Evolutionary conservation across 2,329 filamentous ascomycete species (phyloP), one percentile per base, ranked within the genome.

Genomic region (Emericellopsis atlantica): DNA sequence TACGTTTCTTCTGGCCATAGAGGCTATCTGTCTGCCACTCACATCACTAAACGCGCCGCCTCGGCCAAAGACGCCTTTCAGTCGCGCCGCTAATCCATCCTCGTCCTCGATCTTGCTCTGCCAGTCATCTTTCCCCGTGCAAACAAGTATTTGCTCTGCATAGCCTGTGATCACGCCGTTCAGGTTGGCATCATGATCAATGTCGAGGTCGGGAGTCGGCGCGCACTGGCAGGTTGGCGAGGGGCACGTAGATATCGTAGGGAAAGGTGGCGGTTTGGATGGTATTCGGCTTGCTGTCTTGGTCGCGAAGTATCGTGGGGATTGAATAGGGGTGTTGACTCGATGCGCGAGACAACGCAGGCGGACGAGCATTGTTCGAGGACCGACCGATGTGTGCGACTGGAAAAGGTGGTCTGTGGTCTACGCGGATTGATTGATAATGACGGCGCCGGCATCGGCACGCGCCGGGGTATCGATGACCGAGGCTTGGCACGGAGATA

Each of bases 51-150:
- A 84, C 40, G 64, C 62, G 4, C 82, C 82, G 4, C 78, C 76
- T 7, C 79, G 67, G 3, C 80, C 81, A 46, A 86, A 62, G 31
- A 85, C 55, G 49, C 74, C 70, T 56, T 85, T 90, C 44, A 95
- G 58, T 42, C 84, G 79, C 32, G 81, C 77, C 6, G 81, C 78
- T 15, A 89, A 58, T 52, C 61, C 72, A 50, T 81, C 76, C 44
- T 93, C 87, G 21, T 94, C 80, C 56, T 94, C 88, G 46, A 95
- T 93, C 43, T 76, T 75, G 53, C 83, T 89, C 23, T 71, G 67
- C 89, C 89, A 95, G 61, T 94, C 84, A 24, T 71, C 64, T 45
- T 78, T 76, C 5, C 86, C 88, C 0, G 88, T 94, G 46, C 83
- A 89, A 12, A 95, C 70, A 9, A 96, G 61, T 4, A 95, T 74